phyloP scores from a whole-genome alignment of 2,329 filamentous ascomycete genomes.

The Corinectria fuckeliana region DNA sequence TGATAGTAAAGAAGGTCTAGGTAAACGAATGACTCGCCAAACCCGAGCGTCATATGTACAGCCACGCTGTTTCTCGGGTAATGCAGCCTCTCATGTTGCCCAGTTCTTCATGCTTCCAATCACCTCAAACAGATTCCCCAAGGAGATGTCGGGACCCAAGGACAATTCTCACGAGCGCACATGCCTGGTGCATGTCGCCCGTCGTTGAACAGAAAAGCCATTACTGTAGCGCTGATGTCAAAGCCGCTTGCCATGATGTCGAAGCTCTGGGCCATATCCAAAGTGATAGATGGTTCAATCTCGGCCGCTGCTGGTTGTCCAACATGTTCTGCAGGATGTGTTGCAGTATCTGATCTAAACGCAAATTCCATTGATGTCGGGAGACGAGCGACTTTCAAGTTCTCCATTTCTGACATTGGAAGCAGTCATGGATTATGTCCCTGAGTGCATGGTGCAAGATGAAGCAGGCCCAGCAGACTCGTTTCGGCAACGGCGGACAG shows the following conservation, averaged over 20 bases:
- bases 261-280: constrained; percentile 26
- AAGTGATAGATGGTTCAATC: background rate
- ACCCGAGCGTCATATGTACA: constrained; percentile 47
- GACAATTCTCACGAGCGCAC: constrained; percentile 47
- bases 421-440: constrained; percentile 48
- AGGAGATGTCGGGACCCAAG: constrained; percentile 45
- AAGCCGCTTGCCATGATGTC: constrained; percentile 51
- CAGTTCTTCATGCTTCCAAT: constrained; percentile 44
- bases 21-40: constrained; percentile 51
- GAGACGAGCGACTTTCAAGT: constrained; percentile 42
- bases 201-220: constrained; percentile 51
- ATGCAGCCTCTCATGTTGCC: constrained; percentile 44
- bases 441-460: constrained; percentile 53
- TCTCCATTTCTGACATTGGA: constrained; percentile 43
- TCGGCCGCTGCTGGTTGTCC: background rate
- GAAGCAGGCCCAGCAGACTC: constrained; percentile 53
- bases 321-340: background rate
- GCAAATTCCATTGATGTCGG: constrained; percentile 47
- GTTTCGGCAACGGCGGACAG: constrained; percentile 42
- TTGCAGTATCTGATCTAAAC: constrained; percentile 41
- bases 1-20: constrained; percentile 53
- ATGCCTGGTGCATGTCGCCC: constrained; percentile 49
- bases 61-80: constrained; percentile 47
- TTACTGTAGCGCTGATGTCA: constrained; percentile 51
- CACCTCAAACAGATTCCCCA: constrained; percentile 43